Evolutionary conservation across 2,329 filamentous ascomycete species (phyloP).

Genomic region (Colletotrichum sp.): DNA sequence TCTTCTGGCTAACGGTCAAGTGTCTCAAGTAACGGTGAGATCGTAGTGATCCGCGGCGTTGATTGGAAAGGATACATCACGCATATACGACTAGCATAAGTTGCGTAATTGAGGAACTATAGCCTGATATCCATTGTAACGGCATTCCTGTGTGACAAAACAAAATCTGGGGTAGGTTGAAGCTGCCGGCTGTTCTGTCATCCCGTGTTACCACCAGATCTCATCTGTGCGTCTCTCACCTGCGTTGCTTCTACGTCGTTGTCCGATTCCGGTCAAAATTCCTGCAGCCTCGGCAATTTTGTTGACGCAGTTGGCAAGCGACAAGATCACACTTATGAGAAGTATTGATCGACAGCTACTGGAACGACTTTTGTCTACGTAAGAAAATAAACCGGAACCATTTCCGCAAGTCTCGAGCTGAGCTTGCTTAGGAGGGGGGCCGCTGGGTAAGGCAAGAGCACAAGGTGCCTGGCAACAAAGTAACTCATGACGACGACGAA

Average conservation of each 20-base stretch:
- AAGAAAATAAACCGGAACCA: not conserved
- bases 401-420: too few species aligned
- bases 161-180: not conserved
- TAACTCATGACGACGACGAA: not conserved
- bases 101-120: not conserved
- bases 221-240: not conserved
- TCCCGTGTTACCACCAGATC: not conserved
- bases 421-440: not conserved
- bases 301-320: not conserved
- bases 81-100: not conserved
- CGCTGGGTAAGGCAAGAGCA: not conserved
- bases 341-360: not conserved
- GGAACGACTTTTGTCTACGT: not conserved
- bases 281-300: not conserved
- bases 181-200: not conserved
- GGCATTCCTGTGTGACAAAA: not conserved
- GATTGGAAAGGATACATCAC: not conserved
- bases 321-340: not conserved
- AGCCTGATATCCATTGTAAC: not conserved
- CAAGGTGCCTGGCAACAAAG: not conserved
- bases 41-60: not conserved
- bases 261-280: not conserved
- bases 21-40: not conserved
- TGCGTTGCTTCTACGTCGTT: not conserved
- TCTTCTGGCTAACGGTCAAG: not conserved